Percentiles rank a stretch among this genome's conserved stretches.
phyloP scores from a whole-genome alignment of 116 monocot genomes.

The Papilionanthe hybrid region DNA sequence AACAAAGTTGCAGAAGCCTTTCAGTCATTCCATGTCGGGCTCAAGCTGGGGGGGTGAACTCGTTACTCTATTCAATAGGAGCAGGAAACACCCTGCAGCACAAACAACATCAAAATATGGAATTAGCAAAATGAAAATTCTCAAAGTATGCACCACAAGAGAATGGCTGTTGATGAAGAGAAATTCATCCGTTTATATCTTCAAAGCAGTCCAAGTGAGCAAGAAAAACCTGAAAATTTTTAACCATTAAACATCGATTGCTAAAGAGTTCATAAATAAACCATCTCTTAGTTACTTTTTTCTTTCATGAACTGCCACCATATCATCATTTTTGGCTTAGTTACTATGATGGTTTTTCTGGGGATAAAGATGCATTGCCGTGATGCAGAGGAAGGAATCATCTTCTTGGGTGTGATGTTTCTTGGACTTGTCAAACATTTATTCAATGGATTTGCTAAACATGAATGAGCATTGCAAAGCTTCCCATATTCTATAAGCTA shows the following conservation, averaged over 20 bases:
- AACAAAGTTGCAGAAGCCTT: slow-evolving; percentile 55
- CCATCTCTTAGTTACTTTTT: slow-evolving; percentile 8
- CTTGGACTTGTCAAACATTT: slow-evolving; percentile 20
- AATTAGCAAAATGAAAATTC: slow-evolving; percentile 42
- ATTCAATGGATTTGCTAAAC: slow-evolving; percentile 61
- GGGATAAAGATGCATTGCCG: slow-evolving; percentile 48
- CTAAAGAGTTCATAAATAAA: background rate
- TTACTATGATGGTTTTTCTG: slow-evolving; percentile 59
- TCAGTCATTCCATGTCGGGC: slow-evolving; percentile 49
- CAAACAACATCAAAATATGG: slow-evolving; percentile 50
- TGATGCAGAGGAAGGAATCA: slow-evolving; percentile 26
- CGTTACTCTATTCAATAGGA: slow-evolving; percentile 36
- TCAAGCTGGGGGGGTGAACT: slow-evolving; percentile 6
- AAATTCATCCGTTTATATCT: slow-evolving; percentile 64
- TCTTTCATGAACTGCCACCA: slow-evolving; percentile 13
- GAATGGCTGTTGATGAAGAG: slow-evolving; percentile 71
- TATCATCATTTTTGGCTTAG: slow-evolving; percentile 9
- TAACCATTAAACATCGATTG: background rate
- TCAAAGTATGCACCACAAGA: slow-evolving; percentile 43
- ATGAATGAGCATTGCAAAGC: slow-evolving; percentile 60
- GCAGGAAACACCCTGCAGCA: slow-evolving; percentile 63
- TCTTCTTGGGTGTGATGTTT: slow-evolving; percentile 52
- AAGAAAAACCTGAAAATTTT: background rate
- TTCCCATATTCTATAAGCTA: slow-evolving; percentile 83
- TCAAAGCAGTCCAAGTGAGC: slow-evolving; percentile 36